Evolutionary conservation across 495 filamentous ascomycete genomes (phyloP).

Genomic region (Apodospora peruviana): DNA sequence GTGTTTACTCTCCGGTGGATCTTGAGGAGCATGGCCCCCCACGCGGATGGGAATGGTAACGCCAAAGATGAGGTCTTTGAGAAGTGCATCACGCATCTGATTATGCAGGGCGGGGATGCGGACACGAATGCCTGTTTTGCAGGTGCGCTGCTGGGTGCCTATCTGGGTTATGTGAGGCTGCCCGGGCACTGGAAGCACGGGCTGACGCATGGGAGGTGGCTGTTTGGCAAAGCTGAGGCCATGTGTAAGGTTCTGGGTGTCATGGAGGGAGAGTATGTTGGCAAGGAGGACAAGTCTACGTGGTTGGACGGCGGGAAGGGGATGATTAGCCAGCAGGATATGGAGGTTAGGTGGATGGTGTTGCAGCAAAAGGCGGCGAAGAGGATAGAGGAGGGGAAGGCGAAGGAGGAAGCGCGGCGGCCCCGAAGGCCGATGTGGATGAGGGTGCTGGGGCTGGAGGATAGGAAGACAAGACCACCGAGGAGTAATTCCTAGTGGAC

Average conservation of each 20-base stretch:
- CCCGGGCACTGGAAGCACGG: constrained; percentile 40
- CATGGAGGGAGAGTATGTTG: constrained; percentile 20
- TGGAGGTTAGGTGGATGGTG: constrained; percentile 27
- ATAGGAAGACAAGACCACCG: neutral
- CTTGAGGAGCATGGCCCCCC: constrained; percentile 20
- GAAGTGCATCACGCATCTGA: constrained; percentile 34
- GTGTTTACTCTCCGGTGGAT: constrained; percentile 31
- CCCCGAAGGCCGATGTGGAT: neutral
- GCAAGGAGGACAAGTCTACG: constrained; percentile 25
- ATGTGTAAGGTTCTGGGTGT: constrained; percentile 23
- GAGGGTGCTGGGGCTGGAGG: neutral
- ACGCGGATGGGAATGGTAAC: constrained; percentile 1
- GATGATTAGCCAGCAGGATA: constrained; percentile 19
- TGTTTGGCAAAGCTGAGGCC: constrained; percentile 28
- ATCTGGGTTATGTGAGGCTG: constrained; percentile 32
- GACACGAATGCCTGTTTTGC: constrained; percentile 47
- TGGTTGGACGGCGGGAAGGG: constrained; percentile 22
- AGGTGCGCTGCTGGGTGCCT: constrained; percentile 38
- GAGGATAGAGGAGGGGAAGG: constrained; percentile 20
- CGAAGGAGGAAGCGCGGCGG: neutral
- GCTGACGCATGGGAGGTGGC: constrained; percentile 33
- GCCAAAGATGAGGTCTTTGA: constrained; percentile 28
- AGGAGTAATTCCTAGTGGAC: neutral
- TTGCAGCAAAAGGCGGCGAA: constrained; percentile 17
- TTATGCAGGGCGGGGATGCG: constrained; percentile 44